These are phyloP conservation scores for Phellopilus nigrolimitatus DNA, from an alignment of 1,284 basidiomycete genomes.

Conservation along the genomic window DNA sequence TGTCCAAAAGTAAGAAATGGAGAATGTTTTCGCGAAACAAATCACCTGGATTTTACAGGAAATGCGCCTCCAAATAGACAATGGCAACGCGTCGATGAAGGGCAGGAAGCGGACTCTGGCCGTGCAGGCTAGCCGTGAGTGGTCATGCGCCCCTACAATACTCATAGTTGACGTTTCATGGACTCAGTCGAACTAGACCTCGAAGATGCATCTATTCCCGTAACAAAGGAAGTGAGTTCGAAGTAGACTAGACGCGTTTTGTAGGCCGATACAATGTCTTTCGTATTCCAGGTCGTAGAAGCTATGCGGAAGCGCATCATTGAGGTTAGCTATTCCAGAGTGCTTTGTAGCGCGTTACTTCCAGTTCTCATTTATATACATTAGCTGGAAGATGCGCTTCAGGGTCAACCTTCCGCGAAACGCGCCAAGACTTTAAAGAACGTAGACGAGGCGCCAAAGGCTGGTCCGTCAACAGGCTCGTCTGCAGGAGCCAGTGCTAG, in stretches of 20 bases:
- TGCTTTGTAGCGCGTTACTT: neutral
- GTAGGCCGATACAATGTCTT: neutral
- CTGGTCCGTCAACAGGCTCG: slow-evolving; percentile 20
- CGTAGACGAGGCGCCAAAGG: slow-evolving; percentile 18
- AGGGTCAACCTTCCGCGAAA: slow-evolving; percentile 30
- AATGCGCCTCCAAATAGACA: neutral
- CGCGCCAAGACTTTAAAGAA: slow-evolving; percentile 25
- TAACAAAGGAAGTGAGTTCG: slow-evolving; percentile 6
- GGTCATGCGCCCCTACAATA: neutral
- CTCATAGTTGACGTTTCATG: neutral
- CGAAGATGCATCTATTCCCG: slow-evolving; percentile 6
- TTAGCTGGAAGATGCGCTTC: slow-evolving; percentile 37
- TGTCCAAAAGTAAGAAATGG: neutral
- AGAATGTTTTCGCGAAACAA: neutral
- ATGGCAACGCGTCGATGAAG: neutral
- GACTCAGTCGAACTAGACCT: slow-evolving; percentile 12
- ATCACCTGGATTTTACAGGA: neutral
- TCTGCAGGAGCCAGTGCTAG: slow-evolving; percentile 23
- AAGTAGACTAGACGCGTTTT: neutral
- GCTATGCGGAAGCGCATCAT: slow-evolving; percentile 37
- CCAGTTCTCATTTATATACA: neutral
- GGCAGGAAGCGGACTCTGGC: slow-evolving; percentile 14
- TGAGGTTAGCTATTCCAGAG: slow-evolving; percentile 22
- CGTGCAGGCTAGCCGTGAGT: slow-evolving; percentile 9
- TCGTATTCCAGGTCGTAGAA: slow-evolving; percentile 31